A percentile compares a stretch with the other conserved stretches of the same genome.
phyloP scores from a whole-genome alignment of 805 yeast species.

The Suhomyces prunicola region DNA sequence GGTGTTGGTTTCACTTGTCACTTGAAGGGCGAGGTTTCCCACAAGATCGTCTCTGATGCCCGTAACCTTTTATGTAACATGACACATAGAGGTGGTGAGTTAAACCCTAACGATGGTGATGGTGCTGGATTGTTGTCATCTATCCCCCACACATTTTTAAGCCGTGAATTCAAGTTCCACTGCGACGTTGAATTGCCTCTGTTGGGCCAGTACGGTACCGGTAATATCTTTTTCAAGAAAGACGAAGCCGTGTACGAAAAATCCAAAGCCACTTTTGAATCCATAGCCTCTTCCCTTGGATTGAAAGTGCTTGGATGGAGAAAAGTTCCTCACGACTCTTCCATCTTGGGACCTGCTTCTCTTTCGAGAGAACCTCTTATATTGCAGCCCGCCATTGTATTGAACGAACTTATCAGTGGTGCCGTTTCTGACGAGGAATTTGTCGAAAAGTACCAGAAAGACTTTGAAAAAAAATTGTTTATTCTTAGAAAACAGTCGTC shows the following conservation, averaged over 20 bases:
- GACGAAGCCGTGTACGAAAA: conserved; percentile 68
- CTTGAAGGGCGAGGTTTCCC: conserved; percentile 82
- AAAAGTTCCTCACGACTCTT: conserved; percentile 89
- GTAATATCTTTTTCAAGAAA: conserved; percentile 90
- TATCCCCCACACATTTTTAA: conserved; percentile 84
- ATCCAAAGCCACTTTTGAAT: conserved; percentile 75
- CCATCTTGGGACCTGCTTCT: conserved; percentile 93
- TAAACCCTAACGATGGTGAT: conserved; percentile 96
- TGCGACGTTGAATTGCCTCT: conserved; percentile 68
- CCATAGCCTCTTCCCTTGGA: conserved; percentile 72
- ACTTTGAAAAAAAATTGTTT: conserved; percentile 79
- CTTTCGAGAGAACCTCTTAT: conserved; percentile 87
- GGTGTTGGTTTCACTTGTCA: conserved; percentile 98
- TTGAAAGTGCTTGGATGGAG: conserved; percentile 92
- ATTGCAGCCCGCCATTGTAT: conserved; percentile 88
- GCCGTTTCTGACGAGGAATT: conserved; percentile 44
- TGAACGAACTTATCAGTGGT: conserved; percentile 30
- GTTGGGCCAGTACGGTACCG: conserved; percentile 88
- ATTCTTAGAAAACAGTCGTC: conserved; percentile 86
- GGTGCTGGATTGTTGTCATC: conserved; percentile 98
- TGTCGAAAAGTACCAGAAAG: conserved; percentile 52
- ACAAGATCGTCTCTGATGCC: conserved; percentile 92
- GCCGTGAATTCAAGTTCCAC: conserved; percentile 75
- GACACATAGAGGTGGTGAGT: conserved; percentile 99
- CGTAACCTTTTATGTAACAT: conserved; percentile 84